These are phyloP conservation scores for Yamadazyma diospyri DNA, from an alignment of 1,139 yeast species.

Conservation along the genomic window DNA sequence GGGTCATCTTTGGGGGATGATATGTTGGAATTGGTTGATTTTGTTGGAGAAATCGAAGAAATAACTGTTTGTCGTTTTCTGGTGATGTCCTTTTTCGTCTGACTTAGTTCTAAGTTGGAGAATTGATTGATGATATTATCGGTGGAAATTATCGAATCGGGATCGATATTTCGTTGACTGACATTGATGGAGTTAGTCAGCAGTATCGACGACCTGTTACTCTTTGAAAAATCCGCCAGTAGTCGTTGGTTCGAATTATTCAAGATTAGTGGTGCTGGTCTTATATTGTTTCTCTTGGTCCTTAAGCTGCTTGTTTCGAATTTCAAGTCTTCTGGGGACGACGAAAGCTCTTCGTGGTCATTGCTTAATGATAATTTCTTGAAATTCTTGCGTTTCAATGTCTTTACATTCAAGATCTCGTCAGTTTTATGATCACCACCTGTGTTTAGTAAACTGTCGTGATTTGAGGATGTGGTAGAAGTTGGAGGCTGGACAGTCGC, in stretches of 20 bases:
- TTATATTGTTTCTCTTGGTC: slow-evolving; percentile 15
- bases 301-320: slow-evolving; percentile 15
- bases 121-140: slow-evolving; percentile 28
- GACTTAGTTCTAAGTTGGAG: slow-evolving; percentile 29
- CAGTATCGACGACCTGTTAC: slow-evolving; percentile 5
- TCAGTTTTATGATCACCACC: slow-evolving; percentile 9
- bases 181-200: slow-evolving; percentile 14
- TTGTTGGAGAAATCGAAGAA: slow-evolving; percentile 44
- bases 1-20: slow-evolving; percentile 10
- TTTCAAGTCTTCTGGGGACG: slow-evolving; percentile 10
- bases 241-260: slow-evolving; percentile 3
- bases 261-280: slow-evolving; percentile 24
- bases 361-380: slow-evolving; percentile 57
- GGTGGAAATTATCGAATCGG: slow-evolving; percentile 24
- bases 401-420: slow-evolving; percentile 45
- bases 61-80: slow-evolving; percentile 42
- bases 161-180: slow-evolving; percentile 27
- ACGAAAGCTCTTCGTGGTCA: slow-evolving; percentile 5
- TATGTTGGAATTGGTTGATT: slow-evolving; percentile 22
- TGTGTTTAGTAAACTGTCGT: slow-evolving; percentile 3
- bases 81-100: slow-evolving; percentile 11
- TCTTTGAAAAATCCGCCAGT: slow-evolving; percentile 3
- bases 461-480: slow-evolving; percentile 3
- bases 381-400: slow-evolving; percentile 69
- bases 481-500: neutral